Base-by-base conservation (phyloP, 2,329 filamentous ascomycete species). In the Fusarium neocosmosporiellum region DNA sequence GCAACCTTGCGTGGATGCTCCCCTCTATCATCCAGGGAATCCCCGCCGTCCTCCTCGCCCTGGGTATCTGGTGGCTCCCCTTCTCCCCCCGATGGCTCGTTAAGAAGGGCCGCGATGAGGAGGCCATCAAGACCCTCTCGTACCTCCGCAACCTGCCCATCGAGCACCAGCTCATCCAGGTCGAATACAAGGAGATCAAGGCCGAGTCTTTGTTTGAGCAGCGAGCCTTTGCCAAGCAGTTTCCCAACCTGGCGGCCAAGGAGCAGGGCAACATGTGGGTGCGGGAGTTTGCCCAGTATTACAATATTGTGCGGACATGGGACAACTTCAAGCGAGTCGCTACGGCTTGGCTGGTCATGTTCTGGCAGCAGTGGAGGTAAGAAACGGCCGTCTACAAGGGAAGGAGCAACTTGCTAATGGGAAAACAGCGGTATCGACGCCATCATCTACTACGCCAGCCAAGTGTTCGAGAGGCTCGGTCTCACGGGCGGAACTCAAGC, bases 151-250 rank as follows among this genome's bases (percentile, higher is more conserved):
- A 87, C 7, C 85, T 94, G 0, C 80, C 88, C 0, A 77, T 83
- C 16, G 88, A 92, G 69, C 87, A 94, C 75, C 90, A 93, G 57
- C 86, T 93, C 0, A 87, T 96, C 36, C 89, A 93, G 72, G 84
- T 94, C 4, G 93, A 96, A 77, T 94, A 92, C 77, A 87, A 94
- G n/a, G 93, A 96, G 79, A 95, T 96, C 83, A 94, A 94, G 80
- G 92, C 93, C 0, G 92, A 94, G 80, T 90, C 89, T 0, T 81
- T 93, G 31, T 96, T 96, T 75, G 93, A 96, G 81, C 93, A 94
- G 81, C 88, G 90, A 36, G 90, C 89, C 1, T 86, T 92, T 11
- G 88, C 88, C 0, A 90, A 92, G 70, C 86, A 91, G 27, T 87
- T 87, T 64, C 86, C 86, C 2, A 81, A 83, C 13, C 67, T 73